Base-by-base conservation (phyloP, 1,139 yeast genomes). In the Sugiyamaella sp. region DNA sequence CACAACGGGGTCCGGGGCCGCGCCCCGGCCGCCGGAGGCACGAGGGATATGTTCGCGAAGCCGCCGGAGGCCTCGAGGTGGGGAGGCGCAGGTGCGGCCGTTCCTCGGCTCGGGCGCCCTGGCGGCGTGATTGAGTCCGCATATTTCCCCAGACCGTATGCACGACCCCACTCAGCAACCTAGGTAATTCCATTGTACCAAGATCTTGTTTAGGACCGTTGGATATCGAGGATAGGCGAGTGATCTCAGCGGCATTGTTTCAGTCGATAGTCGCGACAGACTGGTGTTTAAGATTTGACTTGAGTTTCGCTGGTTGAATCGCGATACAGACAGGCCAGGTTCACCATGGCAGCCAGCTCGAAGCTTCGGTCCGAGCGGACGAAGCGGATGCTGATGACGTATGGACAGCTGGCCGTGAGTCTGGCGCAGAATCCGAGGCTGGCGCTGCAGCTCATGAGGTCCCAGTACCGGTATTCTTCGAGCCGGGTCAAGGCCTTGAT, bases 381-480 rank as follows among this genome's bases (percentile, higher is more conserved):
- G n/a, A 29, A 12, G 29, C 22, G 44, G 12, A 21, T 39, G 25
- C 35, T 43, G 25, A 19, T 29, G 12, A 21, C 43, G 32, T 52
- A 47, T 22, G 45, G 35, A 20, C 39, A 47, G 37, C 19, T 52
- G 32, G 39, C 50, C 16, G 12, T 39, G 25, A 33, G 29, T 21
- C 17, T 52, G 39, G 47, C 38, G 20, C 45, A 35, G 40, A 49
- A 48, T 27, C 52, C 55, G 0, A 29, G 42, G 6, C n/a, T 52
- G 3, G 52, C 47, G 6, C 22, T 32, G 3, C 32, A 41, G 25
- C 40, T 48, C 12, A 14, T 52, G 2, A 24, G 37, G 16, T 38
- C 52, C 9, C 47, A 44, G 33, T 44, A 44, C 25, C 22, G 43
- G 2, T 38, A 38, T n/a, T 27, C 46, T 8, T 25, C 44, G 17